These are phyloP conservation scores for Rhodofomes roseus DNA, from an alignment of 1,284 basidiomycete genomes.

Conservation along the genomic window DNA sequence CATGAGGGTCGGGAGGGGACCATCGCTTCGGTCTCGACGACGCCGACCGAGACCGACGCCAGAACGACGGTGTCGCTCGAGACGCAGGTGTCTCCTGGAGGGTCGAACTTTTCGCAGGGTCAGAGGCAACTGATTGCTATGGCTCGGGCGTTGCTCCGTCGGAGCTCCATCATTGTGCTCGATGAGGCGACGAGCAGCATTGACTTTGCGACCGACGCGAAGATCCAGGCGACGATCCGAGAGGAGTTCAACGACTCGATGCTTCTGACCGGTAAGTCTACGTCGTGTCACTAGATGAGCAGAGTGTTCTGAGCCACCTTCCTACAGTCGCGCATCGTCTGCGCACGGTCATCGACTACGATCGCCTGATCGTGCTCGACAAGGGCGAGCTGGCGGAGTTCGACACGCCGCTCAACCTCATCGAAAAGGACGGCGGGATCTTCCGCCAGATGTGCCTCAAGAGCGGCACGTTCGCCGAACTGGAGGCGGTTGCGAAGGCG, in stretches of 20 bases:
- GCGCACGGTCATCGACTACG: slow-evolving; percentile 74
- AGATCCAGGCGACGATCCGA: slow-evolving; percentile 79
- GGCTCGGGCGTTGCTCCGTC: slow-evolving; percentile 73
- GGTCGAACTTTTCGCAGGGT: slow-evolving; percentile 82
- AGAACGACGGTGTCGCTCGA: slow-evolving; percentile 61
- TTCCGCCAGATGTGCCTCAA: slow-evolving; percentile 82
- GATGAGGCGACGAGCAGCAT: slow-evolving; percentile 83
- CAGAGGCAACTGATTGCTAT: slow-evolving; percentile 82
- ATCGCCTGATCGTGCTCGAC: slow-evolving; percentile 78
- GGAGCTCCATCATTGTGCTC: slow-evolving; percentile 75
- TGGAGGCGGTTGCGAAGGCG: slow-evolving; percentile 56
- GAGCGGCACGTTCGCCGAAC: slow-evolving; percentile 72
- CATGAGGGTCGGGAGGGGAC: slow-evolving; percentile 31
- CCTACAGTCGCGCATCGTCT: slow-evolving; percentile 62
- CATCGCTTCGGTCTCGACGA: slow-evolving; percentile 32
- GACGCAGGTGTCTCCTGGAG: slow-evolving; percentile 74
- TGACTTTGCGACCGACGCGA: slow-evolving; percentile 71
- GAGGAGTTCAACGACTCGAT: slow-evolving; percentile 70
- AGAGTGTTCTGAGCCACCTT: not conserved
- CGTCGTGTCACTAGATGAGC: not conserved
- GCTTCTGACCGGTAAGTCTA: slow-evolving; percentile 50
- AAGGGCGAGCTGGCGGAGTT: slow-evolving; percentile 80
- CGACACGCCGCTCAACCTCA: slow-evolving; percentile 77
- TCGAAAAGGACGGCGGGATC: slow-evolving; percentile 68
- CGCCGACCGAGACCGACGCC: slow-evolving; percentile 44